phyloP scores from a whole-genome alignment of 2,329 filamentous ascomycete genomes.

The Bertia moriformis region DNA sequence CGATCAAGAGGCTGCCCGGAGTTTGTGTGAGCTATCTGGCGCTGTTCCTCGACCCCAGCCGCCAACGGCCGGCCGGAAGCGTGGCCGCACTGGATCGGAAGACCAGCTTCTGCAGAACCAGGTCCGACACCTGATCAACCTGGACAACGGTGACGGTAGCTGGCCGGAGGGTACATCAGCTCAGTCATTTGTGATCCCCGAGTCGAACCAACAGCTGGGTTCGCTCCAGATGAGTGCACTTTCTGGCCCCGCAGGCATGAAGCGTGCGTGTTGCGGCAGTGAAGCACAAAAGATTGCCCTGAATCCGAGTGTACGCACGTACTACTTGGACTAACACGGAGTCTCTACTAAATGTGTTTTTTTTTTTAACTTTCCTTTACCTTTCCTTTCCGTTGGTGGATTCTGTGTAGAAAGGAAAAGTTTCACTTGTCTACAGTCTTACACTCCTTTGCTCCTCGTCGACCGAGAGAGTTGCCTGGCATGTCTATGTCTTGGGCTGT shows the following conservation, averaged over 20 bases:
- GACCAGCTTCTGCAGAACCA: constrained; percentile 19
- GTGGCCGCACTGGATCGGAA: constrained; percentile 20
- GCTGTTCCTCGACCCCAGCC: constrained; percentile 10
- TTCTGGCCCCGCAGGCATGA: constrained; percentile 17
- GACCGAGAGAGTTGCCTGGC: constrained; percentile 8
- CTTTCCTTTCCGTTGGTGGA: constrained; percentile 6
- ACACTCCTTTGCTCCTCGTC: constrained; percentile 1
- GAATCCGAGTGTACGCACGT: background rate
- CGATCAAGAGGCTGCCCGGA: constrained; percentile 20
- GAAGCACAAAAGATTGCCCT: constrained; percentile 15
- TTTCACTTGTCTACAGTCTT: constrained; percentile 5
- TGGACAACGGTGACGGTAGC: constrained; percentile 6
- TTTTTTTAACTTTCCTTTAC: constrained; percentile 6
- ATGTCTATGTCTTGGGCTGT: constrained; percentile 8
- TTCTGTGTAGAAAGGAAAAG: constrained; percentile 9
- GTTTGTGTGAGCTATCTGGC: constrained; percentile 21
- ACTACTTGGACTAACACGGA: background rate
- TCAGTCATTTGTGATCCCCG: too few relatives aligned
- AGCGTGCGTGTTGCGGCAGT: constrained; percentile 22
- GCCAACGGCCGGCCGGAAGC: constrained; percentile 13
- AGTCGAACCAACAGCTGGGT: constrained; percentile 11
- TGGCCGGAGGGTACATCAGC: background rate
- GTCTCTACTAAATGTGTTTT: constrained; percentile 5
- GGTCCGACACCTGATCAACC: constrained; percentile 18
- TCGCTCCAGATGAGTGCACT: constrained; percentile 10